These are phyloP conservation scores for Orobanche coerulescens DNA, from an alignment of 257 asterid genomes.

Conservation along the genomic window DNA sequence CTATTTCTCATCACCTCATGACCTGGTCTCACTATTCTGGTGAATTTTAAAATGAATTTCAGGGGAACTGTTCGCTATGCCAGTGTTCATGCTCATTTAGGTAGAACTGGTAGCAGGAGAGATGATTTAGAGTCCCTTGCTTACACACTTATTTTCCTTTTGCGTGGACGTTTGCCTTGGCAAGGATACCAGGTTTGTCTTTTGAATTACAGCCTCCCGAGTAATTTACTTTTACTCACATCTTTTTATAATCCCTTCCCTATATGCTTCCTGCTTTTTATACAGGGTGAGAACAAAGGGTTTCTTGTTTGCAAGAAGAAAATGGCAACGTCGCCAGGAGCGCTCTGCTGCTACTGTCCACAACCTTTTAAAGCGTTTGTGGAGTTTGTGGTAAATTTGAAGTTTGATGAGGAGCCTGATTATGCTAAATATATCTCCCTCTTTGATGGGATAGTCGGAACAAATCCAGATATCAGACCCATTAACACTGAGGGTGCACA, in stretches of 20 bases:
- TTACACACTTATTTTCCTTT: conserved; percentile 69
- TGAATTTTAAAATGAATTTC: conserved; percentile 27
- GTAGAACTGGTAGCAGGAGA: conserved; percentile 75
- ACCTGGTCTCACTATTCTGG: background rate
- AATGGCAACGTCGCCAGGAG: conserved; percentile 73
- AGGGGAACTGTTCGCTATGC: conserved; percentile 96
- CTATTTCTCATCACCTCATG: background rate
- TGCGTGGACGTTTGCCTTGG: conserved; percentile 88
- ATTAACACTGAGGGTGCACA: conserved; percentile 87
- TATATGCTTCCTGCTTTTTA: conserved; percentile 15
- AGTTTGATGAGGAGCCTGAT: conserved; percentile 81
- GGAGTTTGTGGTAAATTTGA: conserved; percentile 69
- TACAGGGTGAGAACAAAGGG: conserved; percentile 80
- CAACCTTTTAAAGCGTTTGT: conserved; percentile 52
- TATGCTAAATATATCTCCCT: conserved; percentile 66
- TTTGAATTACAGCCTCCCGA: background rate
- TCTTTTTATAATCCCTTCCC: background rate
- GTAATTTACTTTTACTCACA: background rate
- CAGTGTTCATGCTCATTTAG: conserved; percentile 81
- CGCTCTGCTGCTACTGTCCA: conserved; percentile 66
- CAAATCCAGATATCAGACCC: conserved; percentile 70
- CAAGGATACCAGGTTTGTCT: conserved; percentile 79
- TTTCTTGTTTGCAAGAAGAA: conserved; percentile 83
- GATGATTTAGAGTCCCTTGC: conserved; percentile 94
- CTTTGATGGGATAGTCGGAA: conserved; percentile 68